Evolutionary conservation across 441 rosid species (phyloP), one percentile per base, ranked within the genome.

Genomic region (Euphorbia corollata): DNA sequence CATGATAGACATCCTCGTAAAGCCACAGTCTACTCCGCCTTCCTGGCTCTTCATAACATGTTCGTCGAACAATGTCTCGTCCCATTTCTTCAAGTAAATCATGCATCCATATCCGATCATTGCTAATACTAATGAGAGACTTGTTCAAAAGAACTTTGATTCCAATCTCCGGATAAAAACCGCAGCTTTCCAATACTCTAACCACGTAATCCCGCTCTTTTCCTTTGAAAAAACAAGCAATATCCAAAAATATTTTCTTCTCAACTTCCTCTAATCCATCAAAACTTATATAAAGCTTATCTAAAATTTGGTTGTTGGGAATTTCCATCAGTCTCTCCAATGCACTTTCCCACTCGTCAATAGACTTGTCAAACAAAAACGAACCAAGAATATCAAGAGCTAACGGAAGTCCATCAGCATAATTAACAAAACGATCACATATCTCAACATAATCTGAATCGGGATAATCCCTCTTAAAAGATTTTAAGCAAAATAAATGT

Each of bases 1-100:
- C 61, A 23, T 63, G 38, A 51, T 32, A 19, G n/a, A 70, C 24
- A 64, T 80, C 78, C 58, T 71, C 8, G 2, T 19, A 30, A 19
- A 19, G 45, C 84, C 83, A 83, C 1, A 83, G 18, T 36, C 74
- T 68, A 41, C 79, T 79, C 12, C 75, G 75, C 27, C 34, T 55
- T 27, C 81, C 82, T 8, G 62, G 80, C 11, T 69, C 75, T n/a
- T 59, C 54, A 0, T 36, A 43, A 1, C 79, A 83, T 61, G 77
- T 69, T 55, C 47, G 74, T 3, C 55, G 61, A 57, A 80, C 74
- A 48, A 78, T 73, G 38, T 67, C 58, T 27, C 63, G 19, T 4
- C 73, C 82, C 79, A 79, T 77, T 24, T 67, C 65, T 45, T 64
- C 65, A 0, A 80, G 67, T 65, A 69, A 38, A 23, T 72, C 73